phyloP scores from a whole-genome alignment of 192 early-diverging fungal species.

The Coemansia erecta region DNA sequence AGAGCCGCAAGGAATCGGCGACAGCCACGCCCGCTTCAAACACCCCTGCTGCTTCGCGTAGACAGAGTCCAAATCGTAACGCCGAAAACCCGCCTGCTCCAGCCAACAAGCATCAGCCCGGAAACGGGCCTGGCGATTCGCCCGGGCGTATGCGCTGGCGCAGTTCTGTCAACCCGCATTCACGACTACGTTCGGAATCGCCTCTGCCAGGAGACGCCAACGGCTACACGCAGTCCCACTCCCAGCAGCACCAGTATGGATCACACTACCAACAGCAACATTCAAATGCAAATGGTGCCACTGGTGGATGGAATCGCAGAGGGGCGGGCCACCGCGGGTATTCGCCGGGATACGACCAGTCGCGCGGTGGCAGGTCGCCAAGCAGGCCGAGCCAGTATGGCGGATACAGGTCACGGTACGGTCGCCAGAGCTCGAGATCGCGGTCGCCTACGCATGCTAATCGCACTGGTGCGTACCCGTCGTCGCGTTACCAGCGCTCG shows the following conservation, averaged over 20 bases:
- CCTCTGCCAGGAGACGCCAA: conserved; percentile 4
- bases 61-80: conserved; percentile 32
- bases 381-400: conserved; percentile 11
- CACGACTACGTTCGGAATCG: conserved; percentile 26
- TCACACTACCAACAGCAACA: not conserved
- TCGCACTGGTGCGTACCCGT: conserved; percentile 12
- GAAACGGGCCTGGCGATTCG: conserved; percentile 3
- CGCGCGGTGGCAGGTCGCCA: conserved; percentile 13
- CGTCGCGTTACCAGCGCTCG: conserved; percentile 18
- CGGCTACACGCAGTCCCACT: not conserved
- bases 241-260: not conserved
- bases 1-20: conserved; percentile 31
- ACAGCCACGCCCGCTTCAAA: conserved; percentile 13
- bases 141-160: conserved; percentile 16
- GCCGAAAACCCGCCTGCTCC: conserved; percentile 6
- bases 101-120: not conserved
- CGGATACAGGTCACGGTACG: conserved; percentile 19
- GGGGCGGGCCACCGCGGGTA: conserved; percentile 13
- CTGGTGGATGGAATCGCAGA: conserved; percentile 8
- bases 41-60: conserved; percentile 20
- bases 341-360: not conserved
- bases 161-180: conserved; percentile 1
- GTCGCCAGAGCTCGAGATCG: conserved; percentile 21
- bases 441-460: conserved; percentile 23
- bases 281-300: not conserved